Percentiles rank a stretch among this genome's conserved stretches.
These are phyloP conservation scores for Leptosphaerulina australis DNA, from an alignment of 2,329 filamentous ascomycete species.

Conservation along the genomic window DNA sequence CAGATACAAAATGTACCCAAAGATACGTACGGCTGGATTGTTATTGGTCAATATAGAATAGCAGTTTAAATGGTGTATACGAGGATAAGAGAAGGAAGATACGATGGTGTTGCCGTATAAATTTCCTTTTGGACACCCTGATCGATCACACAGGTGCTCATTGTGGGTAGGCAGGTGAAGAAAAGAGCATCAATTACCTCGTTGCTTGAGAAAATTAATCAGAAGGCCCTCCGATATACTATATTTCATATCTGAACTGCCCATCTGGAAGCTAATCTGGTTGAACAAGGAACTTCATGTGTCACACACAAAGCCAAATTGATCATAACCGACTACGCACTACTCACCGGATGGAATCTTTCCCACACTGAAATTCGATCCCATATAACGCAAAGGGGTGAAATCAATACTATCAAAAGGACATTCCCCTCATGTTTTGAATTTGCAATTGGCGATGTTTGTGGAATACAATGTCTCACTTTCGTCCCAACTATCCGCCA, in stretches of 20 bases:
- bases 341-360: conserved; percentile 54
- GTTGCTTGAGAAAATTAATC: conserved; percentile 12
- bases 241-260: conserved; percentile 58
- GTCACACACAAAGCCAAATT: conserved; percentile 78
- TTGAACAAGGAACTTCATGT: conserved; percentile 85
- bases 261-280: conserved; percentile 68
- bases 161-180: too few species aligned
- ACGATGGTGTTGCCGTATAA: too few species aligned
- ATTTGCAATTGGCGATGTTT: not conserved
- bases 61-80: too few species aligned
- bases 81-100: too few species aligned
- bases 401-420: not conserved
- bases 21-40: too few species aligned
- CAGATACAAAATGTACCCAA: too few species aligned
- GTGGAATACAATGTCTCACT: not conserved
- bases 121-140: too few species aligned
- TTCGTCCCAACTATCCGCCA: not conserved
- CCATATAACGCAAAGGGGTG: not conserved
- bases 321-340: conserved; percentile 81
- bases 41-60: too few species aligned
- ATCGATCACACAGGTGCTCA: too few species aligned
- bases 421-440: not conserved
- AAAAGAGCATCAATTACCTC: conserved; percentile 19
- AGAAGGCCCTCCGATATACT: not conserved
- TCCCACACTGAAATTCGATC: not conserved